These are phyloP conservation scores for Podospora sp. DNA, from an alignment of 495 filamentous ascomycete genomes.

Conservation along the genomic window DNA sequence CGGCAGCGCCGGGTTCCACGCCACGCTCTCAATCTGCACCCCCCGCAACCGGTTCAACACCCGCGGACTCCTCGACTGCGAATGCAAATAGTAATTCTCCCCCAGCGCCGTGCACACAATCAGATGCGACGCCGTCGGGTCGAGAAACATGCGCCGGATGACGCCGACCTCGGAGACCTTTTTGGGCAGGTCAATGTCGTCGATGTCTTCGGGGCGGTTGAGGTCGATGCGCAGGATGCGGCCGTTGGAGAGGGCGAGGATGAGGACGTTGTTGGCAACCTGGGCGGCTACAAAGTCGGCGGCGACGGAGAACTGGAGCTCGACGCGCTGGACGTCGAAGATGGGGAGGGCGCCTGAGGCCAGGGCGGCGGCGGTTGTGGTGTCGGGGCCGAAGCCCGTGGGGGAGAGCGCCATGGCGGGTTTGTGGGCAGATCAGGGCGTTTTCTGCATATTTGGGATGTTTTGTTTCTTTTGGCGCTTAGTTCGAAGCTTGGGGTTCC, in stretches of 20 bases:
- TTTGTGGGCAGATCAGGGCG: conserved; percentile 12
- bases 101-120: conserved; percentile 87
- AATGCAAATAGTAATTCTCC: conserved; percentile 98
- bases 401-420: conserved; percentile 50
- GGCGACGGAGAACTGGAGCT: conserved; percentile 87
- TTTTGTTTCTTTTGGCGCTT: no score
- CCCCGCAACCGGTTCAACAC: conserved; percentile 80
- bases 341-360: conserved; percentile 72
- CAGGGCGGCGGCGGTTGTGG: conserved; percentile 52
- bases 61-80: conserved; percentile 86
- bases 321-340: conserved; percentile 88
- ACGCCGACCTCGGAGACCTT: conserved; percentile 86
- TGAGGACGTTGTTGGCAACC: conserved; percentile 94
- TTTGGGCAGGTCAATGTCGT: conserved; percentile 95
- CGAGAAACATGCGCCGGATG: conserved; percentile 93
- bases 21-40: conserved; percentile 82
- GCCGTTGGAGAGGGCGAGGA: conserved; percentile 84
- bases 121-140: conserved; percentile 92
- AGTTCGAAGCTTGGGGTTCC: no score
- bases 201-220: conserved; percentile 90
- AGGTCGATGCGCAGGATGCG: conserved; percentile 92
- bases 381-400: conserved; percentile 52
- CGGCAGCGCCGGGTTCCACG: conserved; percentile 96
- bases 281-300: conserved; percentile 95
- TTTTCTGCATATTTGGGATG: conserved; percentile 14